These are phyloP conservation scores for Huntiella decipiens DNA, from an alignment of 2,329 filamentous ascomycete species.

Conservation along the genomic window DNA sequence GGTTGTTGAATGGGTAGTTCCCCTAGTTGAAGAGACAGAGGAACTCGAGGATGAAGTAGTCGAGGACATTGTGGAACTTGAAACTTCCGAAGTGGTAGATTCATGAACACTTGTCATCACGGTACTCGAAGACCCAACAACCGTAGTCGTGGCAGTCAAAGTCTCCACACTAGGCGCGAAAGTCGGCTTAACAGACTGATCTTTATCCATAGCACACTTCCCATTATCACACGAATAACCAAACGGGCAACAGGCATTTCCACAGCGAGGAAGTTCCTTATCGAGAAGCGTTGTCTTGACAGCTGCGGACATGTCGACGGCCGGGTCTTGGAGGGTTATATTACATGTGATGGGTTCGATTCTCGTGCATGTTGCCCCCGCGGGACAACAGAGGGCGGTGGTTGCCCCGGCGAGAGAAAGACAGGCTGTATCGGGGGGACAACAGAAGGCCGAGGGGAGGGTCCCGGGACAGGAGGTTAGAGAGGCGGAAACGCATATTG, in stretches of 20 bases:
- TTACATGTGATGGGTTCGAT: conserved; percentile 50
- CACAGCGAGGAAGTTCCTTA: conserved; percentile 37
- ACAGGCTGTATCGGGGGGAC: conserved; percentile 34
- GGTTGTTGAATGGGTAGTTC: conserved; percentile 12
- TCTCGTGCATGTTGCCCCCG: conserved; percentile 33
- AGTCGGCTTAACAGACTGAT: not conserved
- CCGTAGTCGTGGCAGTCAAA: not conserved
- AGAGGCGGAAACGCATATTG: conserved; percentile 20
- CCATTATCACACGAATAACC: conserved; percentile 41
- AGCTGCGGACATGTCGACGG: conserved; percentile 32
- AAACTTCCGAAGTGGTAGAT: not conserved
- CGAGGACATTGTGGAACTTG: not conserved
- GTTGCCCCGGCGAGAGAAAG: conserved; percentile 42
- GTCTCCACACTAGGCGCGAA: not conserved
- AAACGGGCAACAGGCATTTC: conserved; percentile 47
- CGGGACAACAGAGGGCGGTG: conserved; percentile 53
- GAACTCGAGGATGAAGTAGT: not conserved
- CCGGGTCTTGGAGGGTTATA: conserved; percentile 39
- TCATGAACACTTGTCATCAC: not conserved
- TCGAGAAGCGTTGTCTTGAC: conserved; percentile 48
- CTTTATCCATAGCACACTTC: not conserved
- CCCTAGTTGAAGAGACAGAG: conserved; percentile 10
- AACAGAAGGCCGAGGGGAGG: conserved; percentile 50
- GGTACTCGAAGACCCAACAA: not conserved
- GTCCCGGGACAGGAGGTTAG: conserved; percentile 33